A percentile compares a stretch with the other conserved stretches of the same genome.
Conservation (phyloP, 2,329 filamentous ascomycete species). For the Hypoxylon sp. region DNA sequence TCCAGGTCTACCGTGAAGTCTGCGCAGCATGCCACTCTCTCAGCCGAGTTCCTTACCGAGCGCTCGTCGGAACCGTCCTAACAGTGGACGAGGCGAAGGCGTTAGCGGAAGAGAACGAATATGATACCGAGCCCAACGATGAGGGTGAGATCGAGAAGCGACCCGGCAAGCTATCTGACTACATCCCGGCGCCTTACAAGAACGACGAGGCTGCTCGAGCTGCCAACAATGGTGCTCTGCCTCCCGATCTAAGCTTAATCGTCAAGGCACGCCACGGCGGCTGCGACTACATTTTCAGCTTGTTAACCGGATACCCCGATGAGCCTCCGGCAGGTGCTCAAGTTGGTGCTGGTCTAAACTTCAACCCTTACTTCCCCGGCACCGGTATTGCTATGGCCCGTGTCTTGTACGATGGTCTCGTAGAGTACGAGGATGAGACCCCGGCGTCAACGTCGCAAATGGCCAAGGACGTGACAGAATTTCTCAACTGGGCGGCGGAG, state of each 20-base stretch:
- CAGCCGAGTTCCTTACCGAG: conserved; percentile 91
- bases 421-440: conserved; percentile 98
- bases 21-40: conserved; percentile 98
- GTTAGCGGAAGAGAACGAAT: conserved; percentile 97
- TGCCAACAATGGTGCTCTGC: conserved; percentile 97
- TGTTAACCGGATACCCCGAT: conserved; percentile 97
- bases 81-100: conserved; percentile 99
- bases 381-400: conserved; percentile 99
- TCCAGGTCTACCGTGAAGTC: conserved; percentile 99
- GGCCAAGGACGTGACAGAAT: conserved; percentile 99
- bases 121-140: conserved; percentile 97
- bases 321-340: conserved; percentile 91
- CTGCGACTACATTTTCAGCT: conserved; percentile 97
- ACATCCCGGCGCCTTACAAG: conserved; percentile 95
- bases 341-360: conserved; percentile 93
- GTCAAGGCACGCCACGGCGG: conserved; percentile 98
- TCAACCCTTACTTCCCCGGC: conserved; percentile 99
- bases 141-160: conserved; percentile 99
- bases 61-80: conserved; percentile 90
- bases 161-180: conserved; percentile 97
- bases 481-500: conserved; percentile 99
- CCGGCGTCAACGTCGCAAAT: conserved; percentile 97
- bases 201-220: conserved; percentile 98
- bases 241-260: conserved; percentile 97
- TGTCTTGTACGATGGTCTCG: conserved; percentile 96